Conservation (phyloP, 2,329 filamentous ascomycete species). For the Periglandula ipomoeae region DNA sequence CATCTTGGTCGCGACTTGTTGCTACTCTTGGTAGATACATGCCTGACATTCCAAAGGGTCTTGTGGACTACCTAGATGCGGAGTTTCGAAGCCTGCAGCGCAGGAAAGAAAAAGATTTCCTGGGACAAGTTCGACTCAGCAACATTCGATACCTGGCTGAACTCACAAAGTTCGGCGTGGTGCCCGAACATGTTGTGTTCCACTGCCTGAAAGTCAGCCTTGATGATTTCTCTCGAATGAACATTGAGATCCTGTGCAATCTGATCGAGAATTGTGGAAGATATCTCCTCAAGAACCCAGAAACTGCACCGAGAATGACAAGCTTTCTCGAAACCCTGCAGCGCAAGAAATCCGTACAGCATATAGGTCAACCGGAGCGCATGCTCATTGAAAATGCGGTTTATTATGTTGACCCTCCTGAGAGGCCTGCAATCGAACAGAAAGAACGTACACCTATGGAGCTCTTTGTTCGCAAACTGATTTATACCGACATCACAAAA, state of each 20-base stretch:
- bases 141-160: constrained; percentile 98
- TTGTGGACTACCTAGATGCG: constrained; percentile 87
- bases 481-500: constrained; percentile 91
- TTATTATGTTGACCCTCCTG: constrained; percentile 94
- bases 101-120: constrained; percentile 94
- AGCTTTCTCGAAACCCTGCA: constrained; percentile 92
- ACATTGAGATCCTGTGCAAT: constrained; percentile 97
- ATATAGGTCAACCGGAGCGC: constrained; percentile 88
- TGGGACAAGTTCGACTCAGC: constrained; percentile 84
- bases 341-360: constrained; percentile 90
- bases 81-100: constrained; percentile 95
- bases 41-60: constrained; percentile 82
- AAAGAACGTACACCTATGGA: constrained; percentile 94
- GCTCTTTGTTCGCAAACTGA: constrained; percentile 81
- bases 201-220: constrained; percentile 96
- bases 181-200: constrained; percentile 97
- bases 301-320: constrained; percentile 86
- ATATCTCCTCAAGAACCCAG: constrained; percentile 83
- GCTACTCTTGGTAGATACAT: constrained; percentile 91
- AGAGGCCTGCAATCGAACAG: constrained; percentile 87
- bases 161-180: constrained; percentile 94
- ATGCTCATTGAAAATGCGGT: constrained; percentile 98
- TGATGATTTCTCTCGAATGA: constrained; percentile 97
- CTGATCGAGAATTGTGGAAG: constrained; percentile 93
- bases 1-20: constrained; percentile 84